A percentile compares a stretch with the other conserved stretches of the same genome.
phyloP scores from a whole-genome alignment of 495 filamentous ascomycete species.

The Trichoderma parareesei region DNA sequence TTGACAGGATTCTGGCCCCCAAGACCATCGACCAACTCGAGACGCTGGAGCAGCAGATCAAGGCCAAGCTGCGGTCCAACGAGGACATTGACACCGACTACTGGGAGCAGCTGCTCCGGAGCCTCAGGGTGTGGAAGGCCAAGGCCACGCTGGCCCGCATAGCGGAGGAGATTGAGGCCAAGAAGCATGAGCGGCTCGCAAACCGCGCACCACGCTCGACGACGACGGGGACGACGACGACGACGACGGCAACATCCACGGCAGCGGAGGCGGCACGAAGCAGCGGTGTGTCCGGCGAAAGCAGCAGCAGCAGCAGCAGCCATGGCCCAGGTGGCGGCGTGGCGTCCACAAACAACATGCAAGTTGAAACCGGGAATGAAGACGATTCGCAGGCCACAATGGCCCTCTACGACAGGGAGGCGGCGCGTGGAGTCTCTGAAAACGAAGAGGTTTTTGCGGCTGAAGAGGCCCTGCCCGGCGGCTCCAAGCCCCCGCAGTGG shows the following conservation, averaged over 20 bases:
- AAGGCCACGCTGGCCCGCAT: constrained; percentile 77
- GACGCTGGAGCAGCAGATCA: constrained; percentile 75
- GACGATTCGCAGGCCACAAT: constrained; percentile 90
- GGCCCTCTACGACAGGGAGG: constrained; percentile 85
- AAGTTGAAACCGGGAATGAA: constrained; percentile 49
- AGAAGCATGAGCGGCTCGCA: constrained; percentile 61
- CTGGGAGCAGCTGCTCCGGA: constrained; percentile 87
- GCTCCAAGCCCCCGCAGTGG: constrained; percentile 63
- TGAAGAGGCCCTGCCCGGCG: constrained; percentile 70
- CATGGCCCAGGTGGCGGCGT: constrained; percentile 19
- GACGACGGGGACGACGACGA: no score
- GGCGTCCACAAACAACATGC: constrained; percentile 12
- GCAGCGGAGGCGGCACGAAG: constrained; percentile 19
- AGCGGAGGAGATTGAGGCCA: constrained; percentile 66
- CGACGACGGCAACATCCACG: no score
- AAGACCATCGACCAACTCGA: constrained; percentile 86
- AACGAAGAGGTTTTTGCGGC: constrained; percentile 94
- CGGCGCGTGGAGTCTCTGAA: constrained; percentile 83
- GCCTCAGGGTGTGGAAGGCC: constrained; percentile 81
- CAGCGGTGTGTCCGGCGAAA: constrained; percentile 16
- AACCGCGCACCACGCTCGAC: constrained; percentile 55
- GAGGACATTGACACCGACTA: constrained; percentile 95
- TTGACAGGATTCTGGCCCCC: constrained; percentile 75
- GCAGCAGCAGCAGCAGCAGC: constrained; percentile 10
- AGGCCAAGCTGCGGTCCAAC: constrained; percentile 71